Conservation (phyloP, 441 rosid genomes). For the Eruca vesicaria region DNA sequence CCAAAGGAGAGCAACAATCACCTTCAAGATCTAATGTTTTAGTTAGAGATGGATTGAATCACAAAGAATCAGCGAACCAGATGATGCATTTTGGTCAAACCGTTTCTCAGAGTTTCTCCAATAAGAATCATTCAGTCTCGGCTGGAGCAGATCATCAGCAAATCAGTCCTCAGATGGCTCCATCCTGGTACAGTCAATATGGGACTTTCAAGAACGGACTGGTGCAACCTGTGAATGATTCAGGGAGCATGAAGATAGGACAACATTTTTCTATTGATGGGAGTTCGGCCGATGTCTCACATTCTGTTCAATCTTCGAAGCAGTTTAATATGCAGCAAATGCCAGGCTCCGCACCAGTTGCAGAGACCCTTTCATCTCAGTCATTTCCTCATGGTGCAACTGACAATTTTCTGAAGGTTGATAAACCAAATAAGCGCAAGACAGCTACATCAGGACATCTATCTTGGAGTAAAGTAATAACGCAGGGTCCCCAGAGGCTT, state of each 20-base stretch:
- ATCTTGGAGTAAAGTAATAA: slow-evolving; percentile 78
- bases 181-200: slow-evolving; percentile 75
- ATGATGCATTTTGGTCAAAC: slow-evolving; percentile 34
- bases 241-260: slow-evolving; percentile 38
- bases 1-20: background rate
- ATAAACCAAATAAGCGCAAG: slow-evolving; percentile 72
- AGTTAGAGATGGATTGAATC: slow-evolving; percentile 33
- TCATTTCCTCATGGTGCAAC: slow-evolving; percentile 38
- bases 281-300: slow-evolving; percentile 46
- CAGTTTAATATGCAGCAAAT: slow-evolving; percentile 36
- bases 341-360: slow-evolving; percentile 32
- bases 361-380: slow-evolving; percentile 42
- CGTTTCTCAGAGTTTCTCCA: slow-evolving; percentile 39
- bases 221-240: slow-evolving; percentile 46
- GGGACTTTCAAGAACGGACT: slow-evolving; percentile 69
- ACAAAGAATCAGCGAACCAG: slow-evolving; percentile 36
- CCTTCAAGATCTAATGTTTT: slow-evolving; percentile 20
- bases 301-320: slow-evolving; percentile 36
- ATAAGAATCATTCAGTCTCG: slow-evolving; percentile 34
- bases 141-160: slow-evolving; percentile 47
- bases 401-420: slow-evolving; percentile 33
- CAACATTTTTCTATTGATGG: slow-evolving; percentile 43
- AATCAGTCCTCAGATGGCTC: slow-evolving; percentile 69
- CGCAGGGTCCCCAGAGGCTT: slow-evolving; percentile 43
- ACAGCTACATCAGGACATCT: slow-evolving; percentile 46